Evolutionary conservation across 2,329 filamentous ascomycete genomes (phyloP).

Genomic region (Trichophaea hybrida): DNA sequence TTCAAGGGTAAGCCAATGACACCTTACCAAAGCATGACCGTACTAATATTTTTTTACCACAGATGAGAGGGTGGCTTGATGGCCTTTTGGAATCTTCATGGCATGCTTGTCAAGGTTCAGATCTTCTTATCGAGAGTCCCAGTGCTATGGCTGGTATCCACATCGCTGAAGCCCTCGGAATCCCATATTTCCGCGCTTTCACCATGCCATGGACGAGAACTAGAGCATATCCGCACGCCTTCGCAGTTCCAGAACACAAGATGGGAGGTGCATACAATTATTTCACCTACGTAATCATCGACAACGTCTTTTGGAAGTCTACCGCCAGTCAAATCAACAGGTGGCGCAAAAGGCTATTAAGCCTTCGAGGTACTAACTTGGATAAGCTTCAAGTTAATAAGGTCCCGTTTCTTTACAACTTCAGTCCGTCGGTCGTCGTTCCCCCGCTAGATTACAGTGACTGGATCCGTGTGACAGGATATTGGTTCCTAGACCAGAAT

Average conservation of each 20-base stretch:
- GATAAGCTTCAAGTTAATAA: constrained; percentile 93
- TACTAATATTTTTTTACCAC: not conserved
- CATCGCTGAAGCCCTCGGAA: constrained; percentile 80
- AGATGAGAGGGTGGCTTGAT: constrained; percentile 87
- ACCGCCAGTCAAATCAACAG: constrained; percentile 82
- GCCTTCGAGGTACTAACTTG: constrained; percentile 63
- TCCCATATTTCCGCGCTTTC: constrained; percentile 94
- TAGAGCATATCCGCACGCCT: constrained; percentile 88
- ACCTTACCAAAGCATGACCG: not conserved
- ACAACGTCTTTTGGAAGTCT: constrained; percentile 91
- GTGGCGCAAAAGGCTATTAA: constrained; percentile 72
- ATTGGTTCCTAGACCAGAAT: constrained; percentile 88
- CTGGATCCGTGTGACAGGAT: constrained; percentile 93
- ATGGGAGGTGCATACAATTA: constrained; percentile 94
- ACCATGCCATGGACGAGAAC: constrained; percentile 99
- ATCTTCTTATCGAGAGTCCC: constrained; percentile 86
- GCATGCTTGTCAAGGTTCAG: constrained; percentile 68
- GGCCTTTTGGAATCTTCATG: constrained; percentile 71
- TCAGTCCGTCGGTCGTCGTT: constrained; percentile 83
- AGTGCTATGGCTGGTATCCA: constrained; percentile 97
- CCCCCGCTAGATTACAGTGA: constrained; percentile 91
- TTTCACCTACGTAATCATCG: constrained; percentile 89
- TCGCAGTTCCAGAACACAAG: constrained; percentile 81
- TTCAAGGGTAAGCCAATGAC: constrained; percentile 36
- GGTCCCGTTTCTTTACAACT: constrained; percentile 97